Evolutionary conservation across 2,329 filamentous ascomycete genomes (phyloP), one percentile per base, ranked within the genome.

Genomic region (Hypoxylon rubiginosum): DNA sequence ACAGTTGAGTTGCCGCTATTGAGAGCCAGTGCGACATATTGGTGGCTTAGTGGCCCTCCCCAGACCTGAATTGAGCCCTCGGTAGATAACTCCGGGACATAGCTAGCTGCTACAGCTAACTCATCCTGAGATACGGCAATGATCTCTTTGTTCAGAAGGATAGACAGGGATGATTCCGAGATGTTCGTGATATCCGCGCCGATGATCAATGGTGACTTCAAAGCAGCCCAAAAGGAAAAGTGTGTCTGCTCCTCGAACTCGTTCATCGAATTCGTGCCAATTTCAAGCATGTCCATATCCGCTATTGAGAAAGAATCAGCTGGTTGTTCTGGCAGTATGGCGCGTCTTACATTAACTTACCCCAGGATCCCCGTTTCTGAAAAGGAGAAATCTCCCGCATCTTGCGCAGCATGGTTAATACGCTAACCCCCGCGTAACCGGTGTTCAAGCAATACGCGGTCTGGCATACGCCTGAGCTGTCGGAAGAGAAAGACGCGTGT

Each of bases 191-290:
- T 71, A 41, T 79, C 77, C 1, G 79, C 78, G 6, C 81, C 79
- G 51, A 83, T 80, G 30, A 83, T 80, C 3, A 83, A 73, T 11
- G 82, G 81, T 0, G 79, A 81, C 67, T 83, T 83, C 50, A 82
- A 77, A 52, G 82, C 80, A 0, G 81, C 79, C 81, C 81, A 83
- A 70, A 83, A 79, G 21, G 81, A 74, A 51, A 83, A 82, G 66
- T 83, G 82, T 21, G 80, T 79, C 56, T 78, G 77, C 70, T 82
- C 78, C 70, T 83, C 76, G 26, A 79, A 66, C 48, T 76, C 66
- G 61, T 73, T 72, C 76, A 82, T 78, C 7, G 71, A 74, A n/a
- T 76, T 73, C 11, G 77, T 77, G 1, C 81, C 80, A 19, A 83
- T 72, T 60, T 81, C 79, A 13, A 82, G 71, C 79, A 82, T 81